Evolutionary conservation across 1,284 basidiomycete genomes (phyloP).

Genomic region (Laetiporus sulphureus): DNA sequence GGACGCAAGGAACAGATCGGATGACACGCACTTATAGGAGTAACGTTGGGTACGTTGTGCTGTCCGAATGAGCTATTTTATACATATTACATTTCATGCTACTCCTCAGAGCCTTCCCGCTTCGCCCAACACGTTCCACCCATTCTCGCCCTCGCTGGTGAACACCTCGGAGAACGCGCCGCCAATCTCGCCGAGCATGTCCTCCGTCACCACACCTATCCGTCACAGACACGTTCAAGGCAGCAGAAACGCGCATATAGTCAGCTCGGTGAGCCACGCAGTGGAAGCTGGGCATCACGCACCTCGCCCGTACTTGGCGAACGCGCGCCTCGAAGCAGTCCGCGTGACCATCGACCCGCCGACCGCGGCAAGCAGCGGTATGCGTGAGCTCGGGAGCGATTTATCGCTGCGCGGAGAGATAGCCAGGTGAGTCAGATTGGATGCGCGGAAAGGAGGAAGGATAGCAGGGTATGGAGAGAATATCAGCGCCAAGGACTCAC

Average conservation of each 20-base stretch:
- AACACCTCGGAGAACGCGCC: conserved; percentile 72
- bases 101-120: conserved; percentile 4
- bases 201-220: conserved; percentile 78
- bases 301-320: conserved; percentile 61
- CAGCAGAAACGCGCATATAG: too few relatives aligned
- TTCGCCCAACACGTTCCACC: conserved; percentile 14
- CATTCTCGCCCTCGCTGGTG: conserved; percentile 41
- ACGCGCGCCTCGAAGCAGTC: conserved; percentile 73
- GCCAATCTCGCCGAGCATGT: conserved; percentile 78
- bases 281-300: conserved; percentile 4
- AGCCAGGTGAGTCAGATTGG: too few relatives aligned
- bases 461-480: conserved; percentile 1
- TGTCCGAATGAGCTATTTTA: too few relatives aligned
- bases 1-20: too few relatives aligned
- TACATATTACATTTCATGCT: too few relatives aligned
- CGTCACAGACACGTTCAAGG: background rate
- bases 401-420: conserved; percentile 37
- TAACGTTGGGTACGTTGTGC: too few relatives aligned
- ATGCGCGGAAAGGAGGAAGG: too few relatives aligned
- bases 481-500: conserved; percentile 29
- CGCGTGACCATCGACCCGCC: conserved; percentile 88
- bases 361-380: conserved; percentile 85
- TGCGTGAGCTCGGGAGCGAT: conserved; percentile 46
- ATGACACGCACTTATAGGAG: too few relatives aligned
- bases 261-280: background rate